Evolutionary conservation across 2,329 filamentous ascomycete genomes (phyloP).

Genomic region (Exophiala oligosperma): DNA sequence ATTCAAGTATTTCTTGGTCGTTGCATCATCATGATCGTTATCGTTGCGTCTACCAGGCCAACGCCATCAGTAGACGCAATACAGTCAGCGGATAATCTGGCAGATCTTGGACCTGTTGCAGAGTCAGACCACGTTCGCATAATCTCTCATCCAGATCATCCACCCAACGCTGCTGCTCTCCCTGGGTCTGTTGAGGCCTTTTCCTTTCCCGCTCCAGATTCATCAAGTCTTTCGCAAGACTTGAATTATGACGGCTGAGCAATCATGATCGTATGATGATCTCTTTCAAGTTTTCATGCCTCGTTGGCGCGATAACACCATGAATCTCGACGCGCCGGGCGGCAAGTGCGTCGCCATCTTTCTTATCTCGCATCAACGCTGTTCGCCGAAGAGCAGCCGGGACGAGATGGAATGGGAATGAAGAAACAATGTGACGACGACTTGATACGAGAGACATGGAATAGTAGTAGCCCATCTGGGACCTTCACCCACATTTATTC

Average conservation of each 20-base stretch:
- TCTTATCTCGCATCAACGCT: background rate
- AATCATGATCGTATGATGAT: background rate
- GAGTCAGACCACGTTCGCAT: conserved; percentile 17
- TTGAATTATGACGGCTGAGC: background rate
- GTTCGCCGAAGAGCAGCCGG: background rate
- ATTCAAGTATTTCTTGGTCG: background rate
- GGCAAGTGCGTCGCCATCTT: no score
- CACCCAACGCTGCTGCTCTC: no score
- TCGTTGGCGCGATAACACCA: no score
- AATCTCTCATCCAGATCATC: background rate
- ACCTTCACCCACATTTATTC: no score
- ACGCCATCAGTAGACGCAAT: background rate
- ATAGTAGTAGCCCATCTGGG: no score
- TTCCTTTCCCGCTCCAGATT: background rate
- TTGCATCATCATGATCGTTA: background rate
- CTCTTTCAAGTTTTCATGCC: no score
- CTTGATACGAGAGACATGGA: background rate
- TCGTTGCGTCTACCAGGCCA: no score
- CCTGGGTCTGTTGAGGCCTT: no score
- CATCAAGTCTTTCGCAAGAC: no score
- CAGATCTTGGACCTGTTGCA: conserved; percentile 1
- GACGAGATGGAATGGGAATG: no score
- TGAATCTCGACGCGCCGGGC: no score
- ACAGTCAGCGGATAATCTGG: background rate
- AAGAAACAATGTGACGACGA: no score